A percentile compares a stretch with the other conserved stretches of the same genome.
Conservation (phyloP, 495 filamentous ascomycete genomes). For the Chaetomidium leptoderma region DNA sequence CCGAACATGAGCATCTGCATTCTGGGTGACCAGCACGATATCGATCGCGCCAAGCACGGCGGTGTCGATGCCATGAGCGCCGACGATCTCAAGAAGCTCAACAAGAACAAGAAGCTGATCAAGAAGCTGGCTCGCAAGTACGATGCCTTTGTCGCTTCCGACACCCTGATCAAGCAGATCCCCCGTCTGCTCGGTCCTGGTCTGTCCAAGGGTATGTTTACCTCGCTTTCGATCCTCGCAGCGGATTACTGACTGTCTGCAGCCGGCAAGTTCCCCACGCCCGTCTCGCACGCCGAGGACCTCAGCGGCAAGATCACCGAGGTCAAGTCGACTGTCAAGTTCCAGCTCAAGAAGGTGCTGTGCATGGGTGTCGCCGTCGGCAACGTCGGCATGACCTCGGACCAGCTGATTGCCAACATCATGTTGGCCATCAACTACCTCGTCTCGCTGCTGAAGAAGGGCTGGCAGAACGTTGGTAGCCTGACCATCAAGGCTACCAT, state of each 20-base stretch:
- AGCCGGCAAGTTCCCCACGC: conserved; percentile 93
- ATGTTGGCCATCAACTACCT: conserved; percentile 98
- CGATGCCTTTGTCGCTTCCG: conserved; percentile 97
- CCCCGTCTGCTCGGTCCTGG: conserved; percentile 97
- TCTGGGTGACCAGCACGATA: conserved; percentile 99
- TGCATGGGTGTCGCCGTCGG: conserved; percentile 99
- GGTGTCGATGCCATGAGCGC: conserved; percentile 95
- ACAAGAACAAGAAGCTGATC: conserved; percentile 99
- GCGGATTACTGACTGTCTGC: background rate
- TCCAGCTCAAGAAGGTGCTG: conserved; percentile 99
- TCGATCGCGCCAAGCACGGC: conserved; percentile 98
- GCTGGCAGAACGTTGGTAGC: conserved; percentile 99
- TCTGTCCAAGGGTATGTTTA: conserved; percentile 84
- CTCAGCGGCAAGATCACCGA: conserved; percentile 90
- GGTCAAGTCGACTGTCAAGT: conserved; percentile 99
- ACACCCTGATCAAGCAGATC: conserved; percentile 97
- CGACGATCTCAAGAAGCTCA: conserved; percentile 99
- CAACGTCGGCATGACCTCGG: conserved; percentile 94
- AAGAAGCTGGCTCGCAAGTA: conserved; percentile 99
- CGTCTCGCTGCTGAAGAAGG: conserved; percentile 98
- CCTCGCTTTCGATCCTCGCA: background rate
- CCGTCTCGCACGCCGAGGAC: conserved; percentile 92
- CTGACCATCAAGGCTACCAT: conserved; percentile 99
- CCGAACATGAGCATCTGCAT: conserved; percentile 95
- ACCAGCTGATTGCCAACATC: conserved; percentile 94